Evolutionary conservation across 2,329 filamentous ascomycete genomes (phyloP).

Genomic region (Diaporthe batatas): DNA sequence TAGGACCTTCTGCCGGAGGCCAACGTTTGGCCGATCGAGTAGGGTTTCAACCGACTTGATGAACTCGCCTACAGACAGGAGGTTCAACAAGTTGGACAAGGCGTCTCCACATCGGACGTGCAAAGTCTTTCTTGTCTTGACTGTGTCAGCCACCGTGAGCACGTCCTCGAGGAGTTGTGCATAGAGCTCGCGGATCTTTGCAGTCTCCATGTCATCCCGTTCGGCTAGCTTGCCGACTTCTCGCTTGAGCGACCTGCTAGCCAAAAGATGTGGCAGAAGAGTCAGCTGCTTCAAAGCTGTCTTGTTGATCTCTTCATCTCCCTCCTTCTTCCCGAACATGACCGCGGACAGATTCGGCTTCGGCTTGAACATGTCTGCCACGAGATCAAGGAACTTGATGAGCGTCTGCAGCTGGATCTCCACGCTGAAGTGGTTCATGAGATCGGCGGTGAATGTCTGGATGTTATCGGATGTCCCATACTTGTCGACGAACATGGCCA

Average conservation of each 20-base stretch:
- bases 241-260: slow-evolving; percentile 67
- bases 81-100: slow-evolving; percentile 83
- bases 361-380: slow-evolving; percentile 80
- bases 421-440: slow-evolving; percentile 80
- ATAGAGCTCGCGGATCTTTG: slow-evolving; percentile 77
- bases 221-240: slow-evolving; percentile 70
- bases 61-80: slow-evolving; percentile 89
- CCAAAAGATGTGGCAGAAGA: slow-evolving; percentile 69
- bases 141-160: slow-evolving; percentile 73
- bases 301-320: slow-evolving; percentile 62
- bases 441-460: slow-evolving; percentile 78
- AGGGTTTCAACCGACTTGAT: slow-evolving; percentile 88
- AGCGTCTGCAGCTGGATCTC: slow-evolving; percentile 83
- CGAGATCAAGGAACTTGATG: slow-evolving; percentile 80
- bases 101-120: slow-evolving; percentile 75
- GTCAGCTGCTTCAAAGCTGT: slow-evolving; percentile 68
- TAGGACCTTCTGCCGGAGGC: slow-evolving; percentile 83
- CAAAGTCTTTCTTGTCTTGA: slow-evolving; percentile 68
- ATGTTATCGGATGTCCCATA: slow-evolving; percentile 84
- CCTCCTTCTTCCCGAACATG: slow-evolving; percentile 72
- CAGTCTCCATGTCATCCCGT: slow-evolving; percentile 74
- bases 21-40: slow-evolving; percentile 80
- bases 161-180: slow-evolving; percentile 76
- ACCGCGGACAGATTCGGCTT: slow-evolving; percentile 80
- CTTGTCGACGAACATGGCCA: slow-evolving; percentile 91